These are phyloP conservation scores for Nicotiana sylvestris DNA, from an alignment of 257 asterid species.

Conservation along the genomic window DNA sequence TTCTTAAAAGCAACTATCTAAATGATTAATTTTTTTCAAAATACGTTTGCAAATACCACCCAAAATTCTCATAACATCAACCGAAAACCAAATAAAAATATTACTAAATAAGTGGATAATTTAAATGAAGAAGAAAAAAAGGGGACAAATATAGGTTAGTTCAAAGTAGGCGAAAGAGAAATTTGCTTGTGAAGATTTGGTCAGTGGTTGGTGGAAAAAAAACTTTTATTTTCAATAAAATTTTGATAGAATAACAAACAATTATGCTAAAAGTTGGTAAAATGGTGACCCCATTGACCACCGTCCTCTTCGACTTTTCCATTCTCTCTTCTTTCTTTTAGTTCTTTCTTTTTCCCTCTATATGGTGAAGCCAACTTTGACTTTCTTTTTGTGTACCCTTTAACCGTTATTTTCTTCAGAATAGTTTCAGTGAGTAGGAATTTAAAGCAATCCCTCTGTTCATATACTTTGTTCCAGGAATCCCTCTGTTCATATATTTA, in stretches of 20 bases:
- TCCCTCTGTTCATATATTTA: too few species aligned
- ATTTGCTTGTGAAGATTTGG: neutral
- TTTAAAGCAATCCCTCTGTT: too few species aligned
- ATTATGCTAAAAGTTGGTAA: neutral
- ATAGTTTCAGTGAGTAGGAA: too few species aligned
- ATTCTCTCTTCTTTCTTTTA: neutral
- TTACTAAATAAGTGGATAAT: too few species aligned
- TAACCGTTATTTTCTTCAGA: neutral
- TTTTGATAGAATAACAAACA: neutral
- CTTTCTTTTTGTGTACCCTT: neutral
- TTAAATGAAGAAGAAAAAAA: too few species aligned
- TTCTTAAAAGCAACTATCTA: neutral
- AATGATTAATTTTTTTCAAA: neutral
- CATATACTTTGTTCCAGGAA: too few species aligned
- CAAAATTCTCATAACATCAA: too few species aligned
- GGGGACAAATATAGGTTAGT: too few species aligned
- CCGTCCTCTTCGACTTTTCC: neutral
- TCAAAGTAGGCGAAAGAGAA: too few species aligned
- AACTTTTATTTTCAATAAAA: neutral
- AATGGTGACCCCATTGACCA: neutral
- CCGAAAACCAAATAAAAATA: too few species aligned
- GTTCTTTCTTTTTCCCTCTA: neutral
- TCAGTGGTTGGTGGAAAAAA: neutral
- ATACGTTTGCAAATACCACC: too few species aligned
- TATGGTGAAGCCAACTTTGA: neutral